Percentiles rank a stretch among this genome's conserved stretches.
Conservation (phyloP, 148 eudicot genomes). For the Fagopyrum esculentum region DNA sequence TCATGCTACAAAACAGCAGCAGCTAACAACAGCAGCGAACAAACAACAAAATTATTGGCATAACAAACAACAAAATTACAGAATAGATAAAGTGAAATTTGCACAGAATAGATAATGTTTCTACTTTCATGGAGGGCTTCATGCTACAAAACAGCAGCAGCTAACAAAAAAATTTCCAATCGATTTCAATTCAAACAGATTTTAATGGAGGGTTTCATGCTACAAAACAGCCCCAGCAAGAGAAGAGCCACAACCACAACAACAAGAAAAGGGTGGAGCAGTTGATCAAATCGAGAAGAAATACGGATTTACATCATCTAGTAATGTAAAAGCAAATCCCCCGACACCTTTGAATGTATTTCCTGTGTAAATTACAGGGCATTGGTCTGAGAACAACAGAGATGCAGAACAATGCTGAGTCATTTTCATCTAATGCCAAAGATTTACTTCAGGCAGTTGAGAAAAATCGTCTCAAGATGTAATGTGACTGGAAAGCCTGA, state of each 20-base stretch:
- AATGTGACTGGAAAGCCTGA: not conserved
- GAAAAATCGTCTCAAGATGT: constrained; percentile 8
- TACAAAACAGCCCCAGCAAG: constrained; percentile 22
- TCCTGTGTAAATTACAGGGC: constrained; percentile 36
- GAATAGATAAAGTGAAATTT: no score
- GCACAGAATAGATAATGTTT: no score
- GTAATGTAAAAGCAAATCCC: constrained; percentile 38
- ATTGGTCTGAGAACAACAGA: constrained; percentile 59
- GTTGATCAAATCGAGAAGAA: constrained; percentile 90
- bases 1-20: no score
- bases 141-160: no score
- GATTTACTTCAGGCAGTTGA: constrained; percentile 59
- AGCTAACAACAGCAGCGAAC: no score
- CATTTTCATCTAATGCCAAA: constrained; percentile 87
- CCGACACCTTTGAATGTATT: not conserved
- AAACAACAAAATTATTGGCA: no score
- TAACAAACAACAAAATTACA: no score
- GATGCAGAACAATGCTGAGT: constrained; percentile 72
- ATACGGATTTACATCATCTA: constrained; percentile 65
- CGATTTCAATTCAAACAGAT: no score
- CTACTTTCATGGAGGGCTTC: no score
- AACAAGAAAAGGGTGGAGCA: constrained; percentile 48
- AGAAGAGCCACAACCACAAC: constrained; percentile 32
- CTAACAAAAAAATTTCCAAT: no score
- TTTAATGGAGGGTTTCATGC: no score